Base-by-base conservation (phyloP, 2,329 filamentous ascomycete species). In the Pleoardoris graminearum region DNA sequence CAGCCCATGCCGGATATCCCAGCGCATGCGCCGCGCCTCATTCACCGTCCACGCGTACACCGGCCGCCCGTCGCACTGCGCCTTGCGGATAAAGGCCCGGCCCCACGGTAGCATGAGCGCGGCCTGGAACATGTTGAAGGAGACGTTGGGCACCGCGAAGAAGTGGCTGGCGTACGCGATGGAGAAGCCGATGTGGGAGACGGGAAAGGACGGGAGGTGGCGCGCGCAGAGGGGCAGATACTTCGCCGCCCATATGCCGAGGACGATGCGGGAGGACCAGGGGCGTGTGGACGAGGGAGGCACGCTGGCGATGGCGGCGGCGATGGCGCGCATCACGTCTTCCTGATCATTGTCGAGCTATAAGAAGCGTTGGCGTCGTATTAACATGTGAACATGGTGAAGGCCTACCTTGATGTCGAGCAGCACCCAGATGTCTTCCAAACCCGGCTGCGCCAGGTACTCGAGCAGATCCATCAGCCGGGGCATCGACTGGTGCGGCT, bases 1-100 rank as follows among this genome's bases (percentile, higher is more conserved):
- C 1, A 96, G 76, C 3, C 73, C 70, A 36, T 82, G 75, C 23
- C 79, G 73, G 29, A 96, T 84, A 58, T 85, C 82, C 90, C 91
- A 96, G 62, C 85, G 82, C 92, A 97, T 97, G 74, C 85, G 83
- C 44, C 80, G 78, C 57, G 84, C 82, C 12, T 88, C 82, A 69
- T 97, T 96, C 45, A 96, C 89, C 0, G 92, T 97, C 93, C 93
- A 97, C 0, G 85, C 82, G 63, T 88, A 86, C 4, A 97, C 77
- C 3, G 82, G 80, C 19, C 88, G 81, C 14, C 79, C 75, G 1
- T 78, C 76, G 42, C 75, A 69, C 54, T 80, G 80, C 22, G 84
- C 82, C 49, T 86, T 81, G 11, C 78, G 77, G 14, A 91, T 73
- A 75, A 97, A 94, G 10, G 77, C 75, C 8, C 72, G 68, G 7